Conservation (phyloP, 257 asterid genomes). For the Primulina eburnea region DNA sequence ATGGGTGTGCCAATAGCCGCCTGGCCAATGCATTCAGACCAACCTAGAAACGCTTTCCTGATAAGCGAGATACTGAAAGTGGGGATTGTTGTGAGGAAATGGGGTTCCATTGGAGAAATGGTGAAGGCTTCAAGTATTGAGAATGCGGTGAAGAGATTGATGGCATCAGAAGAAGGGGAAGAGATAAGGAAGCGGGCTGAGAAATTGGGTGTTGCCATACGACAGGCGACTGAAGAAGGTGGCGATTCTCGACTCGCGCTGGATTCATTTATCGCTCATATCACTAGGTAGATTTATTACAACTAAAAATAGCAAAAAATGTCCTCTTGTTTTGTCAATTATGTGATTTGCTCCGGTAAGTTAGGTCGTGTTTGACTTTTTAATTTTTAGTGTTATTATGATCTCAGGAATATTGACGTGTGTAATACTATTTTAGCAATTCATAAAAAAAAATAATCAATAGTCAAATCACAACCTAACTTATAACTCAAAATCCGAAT, state of each 20-base stretch:
- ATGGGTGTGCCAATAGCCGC: slow-evolving; percentile 45
- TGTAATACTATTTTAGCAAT: too few relatives aligned
- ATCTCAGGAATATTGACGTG: too few relatives aligned
- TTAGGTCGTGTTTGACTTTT: too few relatives aligned
- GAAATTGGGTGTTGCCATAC: slow-evolving; percentile 18
- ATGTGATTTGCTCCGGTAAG: too few relatives aligned
- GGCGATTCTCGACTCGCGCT: slow-evolving; percentile 31
- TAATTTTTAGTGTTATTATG: too few relatives aligned
- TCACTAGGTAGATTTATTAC: background rate
- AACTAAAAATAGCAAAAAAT: too few relatives aligned
- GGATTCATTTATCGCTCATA: slow-evolving; percentile 35
- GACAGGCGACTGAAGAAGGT: slow-evolving; percentile 26
- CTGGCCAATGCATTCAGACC: slow-evolving; percentile 55
- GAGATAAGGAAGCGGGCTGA: slow-evolving; percentile 26
- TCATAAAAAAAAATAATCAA: too few relatives aligned
- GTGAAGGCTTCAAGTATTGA: slow-evolving; percentile 30
- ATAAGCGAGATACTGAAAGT: slow-evolving; percentile 21
- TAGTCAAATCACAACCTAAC: too few relatives aligned
- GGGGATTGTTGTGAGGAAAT: slow-evolving; percentile 38
- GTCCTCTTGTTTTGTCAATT: too few relatives aligned
- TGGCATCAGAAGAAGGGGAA: slow-evolving; percentile 34
- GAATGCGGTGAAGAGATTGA: slow-evolving; percentile 26
- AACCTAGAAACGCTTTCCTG: slow-evolving; percentile 35
- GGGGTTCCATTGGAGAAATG: slow-evolving; percentile 29
- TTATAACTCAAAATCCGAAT: too few relatives aligned